Conservation (phyloP, 805 yeast species). For the Pichia scutulata region DNA sequence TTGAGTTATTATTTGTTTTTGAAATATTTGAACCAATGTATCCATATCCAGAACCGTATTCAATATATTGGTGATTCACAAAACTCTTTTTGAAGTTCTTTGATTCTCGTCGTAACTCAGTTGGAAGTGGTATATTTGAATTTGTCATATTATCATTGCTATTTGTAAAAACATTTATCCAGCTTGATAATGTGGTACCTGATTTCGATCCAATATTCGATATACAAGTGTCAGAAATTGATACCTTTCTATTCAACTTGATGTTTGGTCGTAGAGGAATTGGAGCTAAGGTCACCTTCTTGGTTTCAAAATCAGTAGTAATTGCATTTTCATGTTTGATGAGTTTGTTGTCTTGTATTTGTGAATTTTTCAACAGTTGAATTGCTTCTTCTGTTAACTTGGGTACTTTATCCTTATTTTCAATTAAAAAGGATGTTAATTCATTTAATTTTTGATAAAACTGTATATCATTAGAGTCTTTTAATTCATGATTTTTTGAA, state of each 20-base stretch:
- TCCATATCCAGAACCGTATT: constrained; percentile 7
- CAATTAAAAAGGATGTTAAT: not conserved
- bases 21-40: constrained; percentile 6
- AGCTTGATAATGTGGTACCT: not conserved
- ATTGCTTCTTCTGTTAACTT: not conserved
- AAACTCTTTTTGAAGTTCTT: not conserved
- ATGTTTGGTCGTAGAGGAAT: not conserved
- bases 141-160: not conserved
- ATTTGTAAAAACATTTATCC: not conserved
- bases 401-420: not conserved
- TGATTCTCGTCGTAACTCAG: not conserved
- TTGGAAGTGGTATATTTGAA: not conserved
- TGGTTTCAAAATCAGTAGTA: not conserved
- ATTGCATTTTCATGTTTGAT: not conserved
- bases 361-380: not conserved
- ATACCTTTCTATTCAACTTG: not conserved
- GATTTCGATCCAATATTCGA: not conserved
- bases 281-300: not conserved
- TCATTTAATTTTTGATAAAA: not conserved
- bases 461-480: not conserved
- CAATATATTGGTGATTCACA: not conserved
- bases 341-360: not conserved
- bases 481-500: not conserved
- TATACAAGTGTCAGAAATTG: not conserved
- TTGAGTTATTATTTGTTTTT: not conserved